Evolutionary conservation across 2,329 filamentous ascomycete species (phyloP).

Genomic region (Corinectria fuckeliana): DNA sequence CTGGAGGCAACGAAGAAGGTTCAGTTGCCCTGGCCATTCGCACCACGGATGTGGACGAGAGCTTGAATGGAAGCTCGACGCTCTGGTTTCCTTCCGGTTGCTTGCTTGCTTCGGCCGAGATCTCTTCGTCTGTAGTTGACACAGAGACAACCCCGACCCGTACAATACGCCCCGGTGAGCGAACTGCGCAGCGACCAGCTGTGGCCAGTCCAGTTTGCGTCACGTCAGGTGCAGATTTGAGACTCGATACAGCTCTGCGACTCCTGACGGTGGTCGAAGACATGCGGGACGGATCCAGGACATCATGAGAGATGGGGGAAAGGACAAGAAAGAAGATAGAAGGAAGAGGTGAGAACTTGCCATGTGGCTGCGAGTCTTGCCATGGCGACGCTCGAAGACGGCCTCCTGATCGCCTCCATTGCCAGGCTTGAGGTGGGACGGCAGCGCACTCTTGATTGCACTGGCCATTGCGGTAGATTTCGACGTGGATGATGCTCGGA

Average conservation of each 20-base stretch:
- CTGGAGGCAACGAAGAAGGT: neutral
- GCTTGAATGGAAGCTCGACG: neutral
- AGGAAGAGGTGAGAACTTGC: slow-evolving; percentile 60
- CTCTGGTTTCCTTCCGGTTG: neutral
- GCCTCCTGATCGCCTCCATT: slow-evolving; percentile 53
- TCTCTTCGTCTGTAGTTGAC: neutral
- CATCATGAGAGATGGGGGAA: neutral
- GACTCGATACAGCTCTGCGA: neutral
- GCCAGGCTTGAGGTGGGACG: slow-evolving; percentile 79
- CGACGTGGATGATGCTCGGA: slow-evolving; percentile 12
- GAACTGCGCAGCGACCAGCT: neutral
- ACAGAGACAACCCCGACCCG: neutral
- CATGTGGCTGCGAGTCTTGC: slow-evolving; percentile 87
- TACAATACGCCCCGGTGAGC: neutral
- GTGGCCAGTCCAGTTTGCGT: neutral
- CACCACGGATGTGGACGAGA: neutral
- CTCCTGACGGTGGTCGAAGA: neutral
- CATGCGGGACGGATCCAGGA: neutral
- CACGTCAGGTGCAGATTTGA: neutral
- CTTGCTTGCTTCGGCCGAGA: neutral
- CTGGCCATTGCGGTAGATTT: slow-evolving; percentile 66
- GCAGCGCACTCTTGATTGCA: slow-evolving; percentile 76
- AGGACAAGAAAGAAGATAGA: neutral
- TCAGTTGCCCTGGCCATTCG: neutral
- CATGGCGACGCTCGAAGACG: slow-evolving; percentile 70